Base-by-base conservation (phyloP, 805 yeast species). In the Pichia deserticola region DNA sequence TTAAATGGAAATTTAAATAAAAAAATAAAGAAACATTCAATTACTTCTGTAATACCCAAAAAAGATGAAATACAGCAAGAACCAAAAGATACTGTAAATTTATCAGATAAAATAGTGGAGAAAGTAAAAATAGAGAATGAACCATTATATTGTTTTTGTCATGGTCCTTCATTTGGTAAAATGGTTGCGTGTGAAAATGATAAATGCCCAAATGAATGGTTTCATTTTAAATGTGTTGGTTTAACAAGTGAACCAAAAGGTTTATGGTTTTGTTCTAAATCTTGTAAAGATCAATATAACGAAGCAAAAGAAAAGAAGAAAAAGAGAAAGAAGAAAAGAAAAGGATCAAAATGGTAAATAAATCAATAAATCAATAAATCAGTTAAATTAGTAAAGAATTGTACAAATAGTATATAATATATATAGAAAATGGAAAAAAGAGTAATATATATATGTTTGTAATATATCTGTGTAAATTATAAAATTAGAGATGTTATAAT, bases 141-240 rank as follows among this genome's bases (percentile, higher is more conserved):
- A 13, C 35, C 20, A 9, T 38, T 1, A 6, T 78, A 76, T 59
- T 78, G 84, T 60, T 69, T 72, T 58, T 78, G 84, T 57, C 69
- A 70, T 41, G 73, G 76, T n/a, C 75, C 74, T 1, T 73, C 80
- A 1, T 74, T 70, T 58, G 99, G 99, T 28, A 88, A 84, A 59
- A 92, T 92, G 99, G 88, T 92, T 56, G 97, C 93, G 0, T 92
- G 99, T 68, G 99, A 92, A 63, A 86, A 89, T 54, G 85, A 84
- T 28, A 82, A 84, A 58, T 93, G 99, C 71, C 82, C 75, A 56
- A 44, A 34, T 35, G 97, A 89, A 64, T 92, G 98, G 98, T 92
- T 92, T 69, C 99, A 93, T 67, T 92, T 90, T 75, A 84, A 82
- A 49, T 93, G 99, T 72, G 97, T 92, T 40, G 96, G 96, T 1